Conservation (phyloP, 148 eudicot species). For the Rhododendron molle region DNA sequence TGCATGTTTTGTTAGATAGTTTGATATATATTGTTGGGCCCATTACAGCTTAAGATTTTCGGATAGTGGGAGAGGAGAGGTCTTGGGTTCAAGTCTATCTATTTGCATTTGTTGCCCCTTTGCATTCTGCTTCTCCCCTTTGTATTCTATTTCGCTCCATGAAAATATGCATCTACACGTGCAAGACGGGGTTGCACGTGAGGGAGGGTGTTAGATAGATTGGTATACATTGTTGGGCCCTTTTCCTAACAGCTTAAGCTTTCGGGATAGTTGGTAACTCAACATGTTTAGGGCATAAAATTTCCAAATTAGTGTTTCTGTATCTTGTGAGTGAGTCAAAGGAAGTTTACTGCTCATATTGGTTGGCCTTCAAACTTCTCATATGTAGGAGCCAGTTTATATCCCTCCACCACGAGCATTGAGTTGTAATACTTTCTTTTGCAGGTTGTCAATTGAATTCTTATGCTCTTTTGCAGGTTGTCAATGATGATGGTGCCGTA, state of each 20-base stretch:
- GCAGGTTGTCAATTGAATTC: conserved; percentile 65
- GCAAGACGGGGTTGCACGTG: not conserved
- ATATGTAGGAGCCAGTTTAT: not conserved
- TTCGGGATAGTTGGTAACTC: not conserved
- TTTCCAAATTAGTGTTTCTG: not conserved
- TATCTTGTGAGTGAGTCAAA: not conserved
- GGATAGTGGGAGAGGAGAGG: no score
- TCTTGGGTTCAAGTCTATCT: not conserved
- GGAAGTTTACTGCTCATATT: not conserved
- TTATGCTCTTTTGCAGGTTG: conserved; percentile 62
- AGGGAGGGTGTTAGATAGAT: not conserved
- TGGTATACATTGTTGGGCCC: not conserved
- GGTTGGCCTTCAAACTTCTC: not conserved
- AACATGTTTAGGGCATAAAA: no score
- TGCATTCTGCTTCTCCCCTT: not conserved
- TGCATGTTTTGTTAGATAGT: not conserved
- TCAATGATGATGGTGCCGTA: conserved; percentile 98
- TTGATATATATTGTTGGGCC: not conserved
- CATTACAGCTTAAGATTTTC: not conserved
- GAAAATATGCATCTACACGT: not conserved
- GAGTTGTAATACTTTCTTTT: conserved; percentile 18
- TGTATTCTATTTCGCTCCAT: not conserved
- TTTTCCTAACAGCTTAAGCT: not conserved
- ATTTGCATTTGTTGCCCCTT: not conserved
- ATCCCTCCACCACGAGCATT: not conserved